phyloP scores from a whole-genome alignment of 2,329 filamentous ascomycete genomes.

The Trichoderma sp. region DNA sequence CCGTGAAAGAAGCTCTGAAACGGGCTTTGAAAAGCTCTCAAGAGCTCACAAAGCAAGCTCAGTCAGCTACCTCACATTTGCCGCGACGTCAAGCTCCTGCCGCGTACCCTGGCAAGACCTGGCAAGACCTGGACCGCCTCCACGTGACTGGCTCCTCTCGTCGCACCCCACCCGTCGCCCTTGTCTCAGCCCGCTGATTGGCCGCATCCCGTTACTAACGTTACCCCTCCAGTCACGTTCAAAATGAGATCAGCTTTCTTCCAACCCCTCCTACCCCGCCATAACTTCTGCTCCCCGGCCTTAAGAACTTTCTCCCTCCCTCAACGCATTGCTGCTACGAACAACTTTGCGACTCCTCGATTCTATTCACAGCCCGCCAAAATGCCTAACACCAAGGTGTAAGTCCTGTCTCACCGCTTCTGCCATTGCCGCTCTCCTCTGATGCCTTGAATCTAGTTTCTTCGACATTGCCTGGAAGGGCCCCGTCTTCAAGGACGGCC shows the following conservation, averaged over 20 bases:
- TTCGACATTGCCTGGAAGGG: conserved; percentile 76
- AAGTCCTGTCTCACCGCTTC: conserved; percentile 42
- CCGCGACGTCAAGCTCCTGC: conserved; percentile 5
- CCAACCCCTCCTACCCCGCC: conserved; percentile 51
- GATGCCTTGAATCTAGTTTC: conserved; percentile 48
- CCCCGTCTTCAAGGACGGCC: conserved; percentile 64
- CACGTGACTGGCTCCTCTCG: conserved; percentile 35
- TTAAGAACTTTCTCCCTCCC: conserved; percentile 44
- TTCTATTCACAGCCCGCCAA: conserved; percentile 63
- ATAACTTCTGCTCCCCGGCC: conserved; percentile 43
- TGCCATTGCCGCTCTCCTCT: conserved; percentile 24
- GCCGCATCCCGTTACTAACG: conserved; percentile 39
- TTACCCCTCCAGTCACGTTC: conserved; percentile 44
- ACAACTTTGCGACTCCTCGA: conserved; percentile 42
- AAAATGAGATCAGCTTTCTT: conserved; percentile 49
- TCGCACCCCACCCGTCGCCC: conserved; percentile 26
- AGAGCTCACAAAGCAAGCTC: background rate
- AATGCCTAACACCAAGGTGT: conserved; percentile 72
- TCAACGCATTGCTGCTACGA: conserved; percentile 43
- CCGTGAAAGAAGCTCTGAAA: background rate
- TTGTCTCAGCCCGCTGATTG: conserved; percentile 30
- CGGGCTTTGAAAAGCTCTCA: background rate
- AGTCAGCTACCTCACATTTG: background rate
- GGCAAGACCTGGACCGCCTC: background rate
- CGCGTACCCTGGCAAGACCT: background rate